Conservation (phyloP, 352 stramenopile species). For the Globisporangium acanthophoron region DNA sequence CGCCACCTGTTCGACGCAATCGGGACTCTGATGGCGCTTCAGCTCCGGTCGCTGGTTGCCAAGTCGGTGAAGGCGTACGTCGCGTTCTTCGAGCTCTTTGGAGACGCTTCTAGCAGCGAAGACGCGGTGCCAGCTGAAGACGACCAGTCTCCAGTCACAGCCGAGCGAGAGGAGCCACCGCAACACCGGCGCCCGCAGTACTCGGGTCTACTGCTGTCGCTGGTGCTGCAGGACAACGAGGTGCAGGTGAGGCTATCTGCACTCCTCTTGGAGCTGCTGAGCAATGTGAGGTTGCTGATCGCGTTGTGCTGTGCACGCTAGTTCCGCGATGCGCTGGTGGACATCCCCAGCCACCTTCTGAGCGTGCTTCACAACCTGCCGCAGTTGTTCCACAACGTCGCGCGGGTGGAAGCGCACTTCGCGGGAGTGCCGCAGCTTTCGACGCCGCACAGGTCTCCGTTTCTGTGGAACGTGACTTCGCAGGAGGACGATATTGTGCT, state of each 20-base stretch:
- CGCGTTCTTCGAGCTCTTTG: conserved; percentile 63
- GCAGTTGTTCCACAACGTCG: conserved; percentile 60
- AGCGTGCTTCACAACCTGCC: conserved; percentile 63
- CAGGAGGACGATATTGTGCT: conserved; percentile 56
- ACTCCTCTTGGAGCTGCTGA: background rate
- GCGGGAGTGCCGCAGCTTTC: conserved; percentile 22
- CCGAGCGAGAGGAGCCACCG: background rate
- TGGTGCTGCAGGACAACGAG: background rate
- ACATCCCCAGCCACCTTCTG: conserved; percentile 54
- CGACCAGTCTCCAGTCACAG: background rate
- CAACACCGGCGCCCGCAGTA: background rate
- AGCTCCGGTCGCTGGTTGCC: conserved; percentile 57
- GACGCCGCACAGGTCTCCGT: conserved; percentile 18
- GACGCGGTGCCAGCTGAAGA: background rate
- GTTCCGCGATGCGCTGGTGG: conserved; percentile 45
- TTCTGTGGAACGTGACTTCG: conserved; percentile 65
- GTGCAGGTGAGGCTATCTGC: background rate
- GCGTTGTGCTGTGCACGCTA: conserved; percentile 6
- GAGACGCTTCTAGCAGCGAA: background rate
- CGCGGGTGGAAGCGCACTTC: conserved; percentile 65
- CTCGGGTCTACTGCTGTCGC: background rate
- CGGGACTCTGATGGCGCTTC: conserved; percentile 67
- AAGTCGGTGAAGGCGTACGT: conserved; percentile 63
- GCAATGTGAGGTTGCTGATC: background rate
- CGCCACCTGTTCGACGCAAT: conserved; percentile 59